Evolutionary conservation across 2,329 filamentous ascomycete genomes (phyloP).

Genomic region (Venturiaceae sp.): DNA sequence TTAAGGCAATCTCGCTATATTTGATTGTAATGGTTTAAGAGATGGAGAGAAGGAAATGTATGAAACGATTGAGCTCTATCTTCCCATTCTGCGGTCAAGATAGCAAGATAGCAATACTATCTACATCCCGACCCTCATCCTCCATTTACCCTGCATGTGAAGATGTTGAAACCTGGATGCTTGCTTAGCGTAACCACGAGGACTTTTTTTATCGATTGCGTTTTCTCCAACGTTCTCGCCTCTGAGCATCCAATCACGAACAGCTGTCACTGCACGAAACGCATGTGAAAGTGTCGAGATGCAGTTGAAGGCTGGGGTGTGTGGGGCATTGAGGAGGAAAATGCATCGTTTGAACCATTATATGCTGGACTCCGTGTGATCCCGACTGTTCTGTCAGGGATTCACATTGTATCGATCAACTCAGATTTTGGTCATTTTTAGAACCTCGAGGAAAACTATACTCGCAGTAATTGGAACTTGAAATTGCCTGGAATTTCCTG

Average conservation of each 20-base stretch:
- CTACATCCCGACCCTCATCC: not conserved
- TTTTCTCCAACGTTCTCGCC: not conserved
- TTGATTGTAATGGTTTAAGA: no score
- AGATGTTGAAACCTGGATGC: not conserved
- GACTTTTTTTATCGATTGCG: not conserved
- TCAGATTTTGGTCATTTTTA: not conserved
- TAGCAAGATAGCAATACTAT: not conserved
- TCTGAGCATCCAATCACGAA: not conserved
- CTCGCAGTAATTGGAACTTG: no score
- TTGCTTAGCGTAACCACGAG: not conserved
- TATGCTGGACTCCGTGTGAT: not conserved
- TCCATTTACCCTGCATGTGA: not conserved
- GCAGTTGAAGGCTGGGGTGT: not conserved
- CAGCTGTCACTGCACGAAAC: not conserved
- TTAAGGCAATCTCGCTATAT: not conserved
- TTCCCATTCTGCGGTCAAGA: not conserved
- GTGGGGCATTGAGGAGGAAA: no score
- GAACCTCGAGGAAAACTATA: not conserved
- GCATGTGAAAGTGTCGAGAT: not conserved
- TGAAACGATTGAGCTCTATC: not conserved
- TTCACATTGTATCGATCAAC: not conserved
- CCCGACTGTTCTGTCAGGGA: not conserved
- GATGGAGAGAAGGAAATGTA: no score
- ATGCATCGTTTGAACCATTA: not conserved
- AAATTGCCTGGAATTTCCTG: no score